These are phyloP conservation scores for Pelomyxa schiedti DNA, from an alignment of 78 protist species.

Conservation along the genomic window DNA sequence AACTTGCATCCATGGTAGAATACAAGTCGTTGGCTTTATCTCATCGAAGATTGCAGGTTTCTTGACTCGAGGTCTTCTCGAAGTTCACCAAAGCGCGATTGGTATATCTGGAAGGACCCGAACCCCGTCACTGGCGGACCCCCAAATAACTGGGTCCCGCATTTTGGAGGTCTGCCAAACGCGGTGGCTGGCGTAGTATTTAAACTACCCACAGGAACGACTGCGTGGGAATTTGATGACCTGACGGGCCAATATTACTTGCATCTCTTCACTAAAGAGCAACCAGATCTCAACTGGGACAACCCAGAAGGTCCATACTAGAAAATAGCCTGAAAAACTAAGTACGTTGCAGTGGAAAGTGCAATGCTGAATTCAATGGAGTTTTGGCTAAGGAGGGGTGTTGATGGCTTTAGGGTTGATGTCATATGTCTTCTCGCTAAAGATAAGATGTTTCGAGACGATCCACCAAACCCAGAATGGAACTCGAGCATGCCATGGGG, in stretches of 20 bases:
- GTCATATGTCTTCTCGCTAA: not conserved
- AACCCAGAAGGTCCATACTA: too few species aligned
- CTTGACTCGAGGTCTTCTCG: not conserved
- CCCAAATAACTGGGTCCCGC: slow-evolving; percentile 1
- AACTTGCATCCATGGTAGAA: slow-evolving; percentile 21
- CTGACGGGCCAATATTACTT: slow-evolving; percentile 1
- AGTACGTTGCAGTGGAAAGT: not conserved
- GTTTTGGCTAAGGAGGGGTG: slow-evolving; percentile 13
- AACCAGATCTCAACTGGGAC: slow-evolving; percentile 22
- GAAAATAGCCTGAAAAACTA: too few species aligned
- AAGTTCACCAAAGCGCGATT: not conserved
- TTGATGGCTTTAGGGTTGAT: slow-evolving; percentile 19
- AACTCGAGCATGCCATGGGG: too few species aligned
- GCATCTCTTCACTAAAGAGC: slow-evolving; percentile 2
- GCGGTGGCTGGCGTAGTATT: too few species aligned
- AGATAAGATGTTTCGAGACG: slow-evolving; percentile 3
- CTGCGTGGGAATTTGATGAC: slow-evolving; percentile 1
- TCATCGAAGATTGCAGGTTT: too few species aligned
- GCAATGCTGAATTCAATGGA: not conserved
- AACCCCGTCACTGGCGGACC: too few species aligned
- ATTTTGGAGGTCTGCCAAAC: not conserved
- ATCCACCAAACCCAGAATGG: not conserved
- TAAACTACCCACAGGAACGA: too few species aligned
- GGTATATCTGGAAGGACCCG: slow-evolving; percentile 13
- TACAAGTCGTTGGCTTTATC: too few species aligned